phyloP scores from a whole-genome alignment of 768 basidiomycete species.

The Macrolepiota albuminosa region DNA sequence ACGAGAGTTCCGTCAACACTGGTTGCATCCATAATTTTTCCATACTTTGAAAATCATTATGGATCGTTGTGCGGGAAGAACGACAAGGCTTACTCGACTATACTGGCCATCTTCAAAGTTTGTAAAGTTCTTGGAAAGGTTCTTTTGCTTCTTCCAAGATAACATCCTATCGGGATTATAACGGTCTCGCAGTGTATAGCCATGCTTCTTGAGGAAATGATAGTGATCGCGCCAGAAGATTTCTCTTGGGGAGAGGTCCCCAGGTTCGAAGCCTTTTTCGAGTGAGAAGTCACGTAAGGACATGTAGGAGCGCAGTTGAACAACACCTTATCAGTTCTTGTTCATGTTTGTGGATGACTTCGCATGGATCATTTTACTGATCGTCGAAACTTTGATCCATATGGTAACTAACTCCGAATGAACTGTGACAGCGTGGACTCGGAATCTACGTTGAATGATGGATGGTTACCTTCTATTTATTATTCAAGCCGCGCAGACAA shows the following conservation, averaged over 20 bases:
- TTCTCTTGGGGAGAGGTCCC: background rate
- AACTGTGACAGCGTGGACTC: no score
- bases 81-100: background rate
- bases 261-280: background rate
- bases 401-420: no score
- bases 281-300: background rate
- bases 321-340: background rate
- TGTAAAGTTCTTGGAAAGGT: background rate
- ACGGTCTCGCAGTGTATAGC: background rate
- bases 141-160: background rate
- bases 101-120: background rate
- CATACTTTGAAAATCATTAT: background rate
- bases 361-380: no score
- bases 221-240: background rate
- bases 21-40: conserved; percentile 20
- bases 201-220: background rate
- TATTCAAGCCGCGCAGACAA: no score
- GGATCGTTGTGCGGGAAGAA: background rate
- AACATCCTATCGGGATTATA: background rate
- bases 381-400: no score
- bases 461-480: no score
- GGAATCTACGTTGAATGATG: no score
- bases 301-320: background rate
- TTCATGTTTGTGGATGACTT: background rate
- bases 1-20: conserved; percentile 25